These are phyloP conservation scores for Hymenochaete sp. DNA, from an alignment of 1,284 basidiomycete genomes.

Conservation along the genomic window DNA sequence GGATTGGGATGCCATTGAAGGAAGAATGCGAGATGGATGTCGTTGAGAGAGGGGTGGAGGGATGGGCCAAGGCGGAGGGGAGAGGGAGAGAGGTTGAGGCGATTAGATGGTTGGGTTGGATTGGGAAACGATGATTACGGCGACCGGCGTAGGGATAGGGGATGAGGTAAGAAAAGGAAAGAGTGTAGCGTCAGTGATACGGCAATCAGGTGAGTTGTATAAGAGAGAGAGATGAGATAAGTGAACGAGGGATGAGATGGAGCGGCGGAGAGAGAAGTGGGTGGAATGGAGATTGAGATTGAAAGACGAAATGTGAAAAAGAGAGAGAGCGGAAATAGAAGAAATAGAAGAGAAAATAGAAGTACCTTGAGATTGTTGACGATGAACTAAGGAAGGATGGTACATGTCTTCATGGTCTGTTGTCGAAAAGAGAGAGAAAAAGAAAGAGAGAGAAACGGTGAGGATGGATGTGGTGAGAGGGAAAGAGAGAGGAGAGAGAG, in stretches of 20 bases:
- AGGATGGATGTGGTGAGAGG: too few species aligned
- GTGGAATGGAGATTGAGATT: neutral
- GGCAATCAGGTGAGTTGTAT: neutral
- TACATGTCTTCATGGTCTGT: too few species aligned
- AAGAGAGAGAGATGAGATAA: neutral
- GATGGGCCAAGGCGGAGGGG: neutral
- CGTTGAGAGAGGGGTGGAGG: constrained; percentile 1
- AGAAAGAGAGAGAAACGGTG: too few species aligned
- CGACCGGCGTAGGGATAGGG: neutral
- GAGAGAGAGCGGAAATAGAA: too few species aligned
- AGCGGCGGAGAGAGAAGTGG: neutral
- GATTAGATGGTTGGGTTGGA: neutral
- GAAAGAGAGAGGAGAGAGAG: too few species aligned
- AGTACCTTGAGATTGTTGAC: too few species aligned
- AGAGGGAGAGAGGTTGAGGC: neutral
- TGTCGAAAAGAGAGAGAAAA: too few species aligned
- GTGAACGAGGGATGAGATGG: neutral
- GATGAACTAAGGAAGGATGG: too few species aligned
- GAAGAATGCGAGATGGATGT: constrained; percentile 1
- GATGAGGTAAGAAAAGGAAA: neutral
- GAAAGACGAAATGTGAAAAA: too few species aligned
- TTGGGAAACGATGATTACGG: neutral
- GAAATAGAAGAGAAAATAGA: too few species aligned
- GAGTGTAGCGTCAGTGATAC: constrained; percentile 1
- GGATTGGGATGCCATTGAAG: neutral